These are phyloP conservation scores for Vickermania ingenoplastis DNA, from an alignment of 208 protist species.

Conservation along the genomic window DNA sequence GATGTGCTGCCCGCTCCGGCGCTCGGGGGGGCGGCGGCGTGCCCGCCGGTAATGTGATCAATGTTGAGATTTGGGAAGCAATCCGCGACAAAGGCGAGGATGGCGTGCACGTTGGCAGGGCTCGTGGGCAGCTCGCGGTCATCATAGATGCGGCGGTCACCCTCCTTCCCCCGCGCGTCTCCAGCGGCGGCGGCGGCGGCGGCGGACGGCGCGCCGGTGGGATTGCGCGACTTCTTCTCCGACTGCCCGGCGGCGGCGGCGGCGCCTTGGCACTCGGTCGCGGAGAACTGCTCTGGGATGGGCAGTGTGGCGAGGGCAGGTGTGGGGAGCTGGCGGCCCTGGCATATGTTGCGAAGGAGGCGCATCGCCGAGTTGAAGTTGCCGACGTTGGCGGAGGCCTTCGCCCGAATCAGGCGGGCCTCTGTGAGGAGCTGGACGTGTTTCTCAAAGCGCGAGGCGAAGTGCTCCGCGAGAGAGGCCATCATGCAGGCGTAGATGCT, in stretches of 20 bases:
- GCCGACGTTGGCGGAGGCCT: conserved; percentile 38
- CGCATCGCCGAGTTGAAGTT: conserved; percentile 52
- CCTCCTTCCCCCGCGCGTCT: neutral
- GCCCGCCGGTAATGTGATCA: neutral
- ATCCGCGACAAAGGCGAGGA: conserved; percentile 23
- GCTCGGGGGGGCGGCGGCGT: neutral
- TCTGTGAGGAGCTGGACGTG: conserved; percentile 34
- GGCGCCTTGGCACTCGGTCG: conserved; percentile 2
- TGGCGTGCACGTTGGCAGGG: conserved; percentile 19
- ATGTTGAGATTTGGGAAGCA: conserved; percentile 15
- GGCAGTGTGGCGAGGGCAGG: conserved; percentile 10
- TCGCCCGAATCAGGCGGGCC: conserved; percentile 50
- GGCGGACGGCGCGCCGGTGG: neutral
- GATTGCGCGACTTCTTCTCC: conserved; percentile 3
- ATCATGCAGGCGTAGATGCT: conserved; percentile 39
- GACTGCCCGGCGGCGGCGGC: neutral
- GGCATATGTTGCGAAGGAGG: conserved; percentile 40
- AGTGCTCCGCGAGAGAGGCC: conserved; percentile 50
- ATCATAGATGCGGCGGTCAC: conserved; percentile 14
- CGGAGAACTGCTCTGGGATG: conserved; percentile 2
- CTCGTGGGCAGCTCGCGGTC: conserved; percentile 27
- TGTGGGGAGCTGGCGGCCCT: conserved; percentile 35
- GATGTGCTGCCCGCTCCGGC: neutral
- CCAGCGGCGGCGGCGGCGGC: neutral
- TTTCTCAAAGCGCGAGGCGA: conserved; percentile 36